Base-by-base conservation (phyloP, 805 yeast genomes). In the Debaryomyces hansenii region DNA sequence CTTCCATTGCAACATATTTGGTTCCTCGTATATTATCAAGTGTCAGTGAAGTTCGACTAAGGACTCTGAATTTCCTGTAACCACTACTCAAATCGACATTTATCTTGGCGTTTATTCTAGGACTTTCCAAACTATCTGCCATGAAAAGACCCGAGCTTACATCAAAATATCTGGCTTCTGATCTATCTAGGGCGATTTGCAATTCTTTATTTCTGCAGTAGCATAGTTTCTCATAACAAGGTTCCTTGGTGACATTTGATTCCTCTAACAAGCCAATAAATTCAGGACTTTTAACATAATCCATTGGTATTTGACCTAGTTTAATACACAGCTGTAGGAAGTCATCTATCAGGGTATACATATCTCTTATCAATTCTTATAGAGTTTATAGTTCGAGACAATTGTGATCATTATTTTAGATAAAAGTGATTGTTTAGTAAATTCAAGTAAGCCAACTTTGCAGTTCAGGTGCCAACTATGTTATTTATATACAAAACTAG, bases 11-110 rank as follows among this genome's bases (percentile, higher is more conserved):
- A 9, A 44, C 27, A 34, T 27, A 48, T 20, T 44, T 48, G 3
- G 51, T 43, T 11, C 51, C 51, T 16, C 35, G 32, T 6, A 46
- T 45, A 42, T 38, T 39, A 31, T 41, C 49, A 20, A 37, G 31
- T 2, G 41, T 29, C 11, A 16, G 27, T 14, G 35, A 38, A 10
- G 29, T 11, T 34, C 43, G 35, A 29, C 45, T 48, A 21, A 31
- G 41, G 15, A 40, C 45, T 9, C 27, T 41, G 14, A 31, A 41
- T 16, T 37, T 38, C 32, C 40, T 28, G 18, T 37, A 16, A 3
- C 47, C 51, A 20, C 14, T 21, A 3, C 48, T 39, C 14, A 48
- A 40, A 35, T 44, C 42, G 4, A 48, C 33, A 8, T 37, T 34
- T 14, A 40, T 27, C 12, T 39, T 40, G 15, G 34, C 10, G 34